Percentiles rank a stretch among this genome's conserved stretches.
phyloP scores from a whole-genome alignment of 2,329 filamentous ascomycete genomes.

The Beauveria pseudobassiana region DNA sequence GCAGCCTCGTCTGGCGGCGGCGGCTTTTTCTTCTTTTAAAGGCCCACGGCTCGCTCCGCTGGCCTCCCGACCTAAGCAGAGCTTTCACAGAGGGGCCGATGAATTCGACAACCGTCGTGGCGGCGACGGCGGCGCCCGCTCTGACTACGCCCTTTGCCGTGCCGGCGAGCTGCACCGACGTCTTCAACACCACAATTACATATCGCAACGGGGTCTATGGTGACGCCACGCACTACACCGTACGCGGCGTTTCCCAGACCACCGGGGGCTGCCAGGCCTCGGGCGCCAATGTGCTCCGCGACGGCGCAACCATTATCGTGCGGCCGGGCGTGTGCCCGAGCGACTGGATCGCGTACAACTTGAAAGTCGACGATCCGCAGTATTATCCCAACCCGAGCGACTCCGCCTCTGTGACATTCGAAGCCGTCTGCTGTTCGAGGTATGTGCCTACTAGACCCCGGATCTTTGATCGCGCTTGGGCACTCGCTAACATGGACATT shows the following conservation, averaged over 20 bases:
- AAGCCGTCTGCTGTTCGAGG: not conserved
- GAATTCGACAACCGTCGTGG: not conserved
- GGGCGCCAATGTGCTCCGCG: not conserved
- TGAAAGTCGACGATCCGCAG: not conserved
- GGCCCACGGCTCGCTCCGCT: not conserved
- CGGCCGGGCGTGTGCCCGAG: conserved; percentile 3
- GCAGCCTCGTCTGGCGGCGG: not conserved
- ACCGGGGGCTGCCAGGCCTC: not conserved
- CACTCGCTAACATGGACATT: too few species aligned
- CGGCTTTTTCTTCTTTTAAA: not conserved
- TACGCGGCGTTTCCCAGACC: not conserved
- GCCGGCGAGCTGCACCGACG: not conserved
- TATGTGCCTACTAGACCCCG: not conserved
- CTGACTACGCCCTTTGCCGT: not conserved
- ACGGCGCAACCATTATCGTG: not conserved
- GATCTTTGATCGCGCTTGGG: not conserved
- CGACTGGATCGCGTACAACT: not conserved
- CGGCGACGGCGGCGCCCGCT: not conserved
- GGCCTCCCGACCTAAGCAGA: not conserved
- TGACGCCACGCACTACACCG: not conserved
- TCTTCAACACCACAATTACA: not conserved
- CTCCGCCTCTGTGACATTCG: not conserved
- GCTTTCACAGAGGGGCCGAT: not conserved
- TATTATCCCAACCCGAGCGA: conserved; percentile 1
- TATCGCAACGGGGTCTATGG: not conserved